Conservation (phyloP, 2,329 filamentous ascomycete genomes). For the Xylogone sp. region DNA sequence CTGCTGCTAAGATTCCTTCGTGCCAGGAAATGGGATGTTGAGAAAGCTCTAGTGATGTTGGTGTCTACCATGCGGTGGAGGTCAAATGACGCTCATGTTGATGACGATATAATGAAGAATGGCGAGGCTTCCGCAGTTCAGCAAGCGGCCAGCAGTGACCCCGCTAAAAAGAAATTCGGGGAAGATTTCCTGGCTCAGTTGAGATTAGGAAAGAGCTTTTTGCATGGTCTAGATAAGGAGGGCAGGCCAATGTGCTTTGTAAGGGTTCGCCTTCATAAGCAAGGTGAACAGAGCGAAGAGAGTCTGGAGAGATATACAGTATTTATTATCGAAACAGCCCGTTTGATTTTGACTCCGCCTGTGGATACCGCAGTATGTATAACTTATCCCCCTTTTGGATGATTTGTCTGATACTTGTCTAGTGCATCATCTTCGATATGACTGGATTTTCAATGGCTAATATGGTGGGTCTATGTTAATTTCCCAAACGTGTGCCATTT, state of each 20-base stretch:
- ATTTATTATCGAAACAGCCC: conserved; percentile 90
- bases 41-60: conserved; percentile 90
- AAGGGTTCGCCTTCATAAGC: conserved; percentile 74
- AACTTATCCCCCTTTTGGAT: background rate
- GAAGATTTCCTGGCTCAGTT: conserved; percentile 80
- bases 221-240: conserved; percentile 81
- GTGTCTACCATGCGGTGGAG: conserved; percentile 94
- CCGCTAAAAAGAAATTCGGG: conserved; percentile 58
- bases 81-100: conserved; percentile 76
- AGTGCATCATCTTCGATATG: conserved; percentile 97
- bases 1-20: conserved; percentile 77
- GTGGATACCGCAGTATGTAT: conserved; percentile 84
- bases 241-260: conserved; percentile 87
- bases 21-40: conserved; percentile 93
- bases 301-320: conserved; percentile 87
- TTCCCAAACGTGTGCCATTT: background rate
- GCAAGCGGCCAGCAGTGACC: conserved; percentile 52
- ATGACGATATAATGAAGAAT: conserved; percentile 77
- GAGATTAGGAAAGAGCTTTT: conserved; percentile 86
- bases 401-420: conserved; percentile 3
- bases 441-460: conserved; percentile 90
- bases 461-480: conserved; percentile 59
- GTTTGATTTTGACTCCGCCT: conserved; percentile 73
- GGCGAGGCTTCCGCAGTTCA: conserved; percentile 68
- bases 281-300: conserved; percentile 77